phyloP scores from a whole-genome alignment of 345 rosid genomes.

The Hibiscus trionum region DNA sequence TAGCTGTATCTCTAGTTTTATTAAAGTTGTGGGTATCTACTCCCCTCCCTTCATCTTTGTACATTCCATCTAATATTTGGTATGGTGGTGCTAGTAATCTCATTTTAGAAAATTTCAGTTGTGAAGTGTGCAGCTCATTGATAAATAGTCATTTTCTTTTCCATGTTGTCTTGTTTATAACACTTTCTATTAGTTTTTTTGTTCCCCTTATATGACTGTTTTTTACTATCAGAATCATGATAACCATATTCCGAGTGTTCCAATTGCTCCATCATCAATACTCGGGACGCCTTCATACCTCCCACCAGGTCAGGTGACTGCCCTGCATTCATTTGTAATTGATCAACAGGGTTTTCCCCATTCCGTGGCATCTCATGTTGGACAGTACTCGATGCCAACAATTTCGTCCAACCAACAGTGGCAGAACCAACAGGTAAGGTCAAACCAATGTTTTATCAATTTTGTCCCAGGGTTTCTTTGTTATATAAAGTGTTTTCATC shows the following conservation, averaged over 20 bases:
- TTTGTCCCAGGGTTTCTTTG: background rate
- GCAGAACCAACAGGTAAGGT: conserved; percentile 65
- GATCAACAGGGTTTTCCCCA: conserved; percentile 72
- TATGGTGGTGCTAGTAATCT: background rate
- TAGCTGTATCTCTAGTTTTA: background rate
- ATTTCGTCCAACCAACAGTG: conserved; percentile 46
- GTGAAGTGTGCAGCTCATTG: background rate
- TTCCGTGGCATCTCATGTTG: conserved; percentile 51
- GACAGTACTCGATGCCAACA: conserved; percentile 46
- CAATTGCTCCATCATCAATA: conserved; percentile 29
- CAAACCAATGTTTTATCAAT: conserved; percentile 1
- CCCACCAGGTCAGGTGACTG: conserved; percentile 69
- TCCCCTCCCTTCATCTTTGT: background rate
- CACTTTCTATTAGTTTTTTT: background rate
- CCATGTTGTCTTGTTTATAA: background rate
- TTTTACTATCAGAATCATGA: conserved; percentile 18
- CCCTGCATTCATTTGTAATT: conserved; percentile 69
- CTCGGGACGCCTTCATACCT: conserved; percentile 46
- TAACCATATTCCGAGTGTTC: conserved; percentile 43
- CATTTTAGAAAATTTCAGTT: background rate
- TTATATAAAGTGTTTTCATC: background rate
- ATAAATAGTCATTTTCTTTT: background rate
- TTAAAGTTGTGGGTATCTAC: background rate
- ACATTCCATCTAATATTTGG: background rate
- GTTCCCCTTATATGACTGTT: background rate